Evolutionary conservation across 73 alveolate genomes (phyloP), one percentile per base, ranked within the genome.

Genomic region (Paramecium biaurelia): DNA sequence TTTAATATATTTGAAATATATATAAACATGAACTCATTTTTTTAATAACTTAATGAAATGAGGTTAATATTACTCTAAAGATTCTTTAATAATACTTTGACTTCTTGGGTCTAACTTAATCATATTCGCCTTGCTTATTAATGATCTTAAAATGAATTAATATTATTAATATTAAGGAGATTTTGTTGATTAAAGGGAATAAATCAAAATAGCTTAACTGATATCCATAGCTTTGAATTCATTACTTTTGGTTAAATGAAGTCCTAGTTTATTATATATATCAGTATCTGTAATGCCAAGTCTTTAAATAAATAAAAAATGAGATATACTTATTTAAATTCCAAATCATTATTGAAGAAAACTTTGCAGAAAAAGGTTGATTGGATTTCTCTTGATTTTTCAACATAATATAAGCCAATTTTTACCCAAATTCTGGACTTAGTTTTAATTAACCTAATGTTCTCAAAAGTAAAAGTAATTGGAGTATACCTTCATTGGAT

Each of bases 111-210:
- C 84, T 32, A 63, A 32, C 7, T 63, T 63, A 63, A 63, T 63
- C 41, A 63, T 63, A 63, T 63, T 63, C 2, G 47, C 47, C 47
- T 63, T 63, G 45, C 84, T 63, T 24, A 63, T 63, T 32, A 63
- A 63, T 30, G 84, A 63, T 63, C 84, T 63, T 12, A 63, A 63
- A 63, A 63, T 63, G 47, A 63, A 63, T 63, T 63, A 63, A 63
- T 63, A 63, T 63, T 63, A 24, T 63, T 63, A n/a, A 32, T 63
- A 63, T 63, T 63, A 26, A 0, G 84, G 84, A 63, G 84, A 63
- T 63, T 63, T 63, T 26, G 84, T 63, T 63, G 26, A 63, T 63
- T 63, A 10, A 4, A 63, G 24, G 45, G 84, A 63, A 26, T 63
- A 63, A 14, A 63, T 63, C 84, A 63, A 63, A 30, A 63, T 63